These are phyloP conservation scores for Adansonia digitata DNA, from an alignment of 345 rosid species.

Conservation along the genomic window DNA sequence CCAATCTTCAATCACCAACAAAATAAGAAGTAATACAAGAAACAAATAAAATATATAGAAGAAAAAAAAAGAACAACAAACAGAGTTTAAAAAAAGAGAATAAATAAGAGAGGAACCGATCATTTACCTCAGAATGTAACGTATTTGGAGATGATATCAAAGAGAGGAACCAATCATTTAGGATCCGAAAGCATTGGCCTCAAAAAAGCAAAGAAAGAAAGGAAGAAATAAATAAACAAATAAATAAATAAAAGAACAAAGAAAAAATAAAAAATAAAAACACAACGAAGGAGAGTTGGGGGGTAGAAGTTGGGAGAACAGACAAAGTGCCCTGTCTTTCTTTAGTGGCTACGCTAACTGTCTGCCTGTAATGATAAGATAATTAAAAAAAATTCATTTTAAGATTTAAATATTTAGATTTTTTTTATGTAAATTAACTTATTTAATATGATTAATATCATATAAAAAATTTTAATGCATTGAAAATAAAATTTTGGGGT, in stretches of 20 bases:
- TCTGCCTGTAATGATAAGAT: too few species aligned
- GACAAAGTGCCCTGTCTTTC: background rate
- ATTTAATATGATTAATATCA: too few species aligned
- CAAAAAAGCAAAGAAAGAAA: background rate
- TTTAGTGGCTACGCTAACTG: background rate
- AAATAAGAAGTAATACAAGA: background rate
- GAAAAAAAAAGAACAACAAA: background rate
- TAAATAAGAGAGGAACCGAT: background rate
- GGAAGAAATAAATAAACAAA: slow-evolving; percentile 10
- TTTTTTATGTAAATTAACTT: too few species aligned
- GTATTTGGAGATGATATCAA: slow-evolving; percentile 5
- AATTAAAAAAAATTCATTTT: too few species aligned
- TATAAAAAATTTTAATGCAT: too few species aligned
- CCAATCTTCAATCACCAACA: slow-evolving; percentile 6
- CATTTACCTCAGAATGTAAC: slow-evolving; percentile 19
- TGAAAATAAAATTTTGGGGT: too few species aligned
- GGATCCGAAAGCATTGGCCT: slow-evolving; percentile 22
- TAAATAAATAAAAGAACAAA: background rate
- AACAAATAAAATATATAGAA: background rate
- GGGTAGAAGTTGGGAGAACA: slow-evolving; percentile 16
- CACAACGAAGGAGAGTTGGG: background rate
- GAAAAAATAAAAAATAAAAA: background rate
- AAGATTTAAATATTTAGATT: too few species aligned
- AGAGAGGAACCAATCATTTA: slow-evolving; percentile 24
- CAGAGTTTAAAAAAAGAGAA: background rate